Evolutionary conservation across 352 stramenopile species (phyloP).

Genomic region (Phytophthora tubulina): DNA sequence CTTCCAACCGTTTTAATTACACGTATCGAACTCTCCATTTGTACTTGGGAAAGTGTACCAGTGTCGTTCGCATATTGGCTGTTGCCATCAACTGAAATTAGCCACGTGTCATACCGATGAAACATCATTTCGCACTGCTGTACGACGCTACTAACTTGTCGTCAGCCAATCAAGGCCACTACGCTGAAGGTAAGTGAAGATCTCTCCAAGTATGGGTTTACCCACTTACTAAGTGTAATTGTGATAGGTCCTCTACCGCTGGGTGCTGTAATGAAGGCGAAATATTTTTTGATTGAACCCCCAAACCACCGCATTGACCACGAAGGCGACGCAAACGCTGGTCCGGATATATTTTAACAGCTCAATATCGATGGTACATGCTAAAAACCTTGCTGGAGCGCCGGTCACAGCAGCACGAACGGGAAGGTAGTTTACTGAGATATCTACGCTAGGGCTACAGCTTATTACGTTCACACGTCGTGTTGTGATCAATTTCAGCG

Average conservation of each 20-base stretch:
- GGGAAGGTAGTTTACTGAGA: too few relatives aligned
- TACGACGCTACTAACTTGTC: not conserved
- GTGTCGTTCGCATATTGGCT: constrained; percentile 10
- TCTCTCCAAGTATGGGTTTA: constrained; percentile 1
- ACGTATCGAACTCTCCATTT: too few relatives aligned
- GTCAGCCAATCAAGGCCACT: not conserved
- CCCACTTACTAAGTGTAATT: not conserved
- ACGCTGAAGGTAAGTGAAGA: constrained; percentile 5
- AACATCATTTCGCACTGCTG: not conserved
- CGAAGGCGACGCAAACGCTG: not conserved
- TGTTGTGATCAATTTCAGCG: too few relatives aligned
- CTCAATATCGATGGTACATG: too few relatives aligned
- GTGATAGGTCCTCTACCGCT: constrained; percentile 6
- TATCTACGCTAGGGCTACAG: too few relatives aligned
- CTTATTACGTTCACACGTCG: too few relatives aligned
- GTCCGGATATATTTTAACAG: too few relatives aligned
- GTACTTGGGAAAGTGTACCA: constrained; percentile 4
- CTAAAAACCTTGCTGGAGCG: too few relatives aligned
- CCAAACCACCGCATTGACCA: constrained; percentile 3
- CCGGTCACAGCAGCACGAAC: too few relatives aligned
- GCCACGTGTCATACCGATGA: not conserved
- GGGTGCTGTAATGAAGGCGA: constrained; percentile 7
- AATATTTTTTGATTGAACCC: not conserved
- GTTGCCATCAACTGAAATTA: not conserved
- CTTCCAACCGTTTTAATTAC: too few relatives aligned